Base-by-base conservation (phyloP, 2,329 filamentous ascomycete species). In the Penicillium expansum region DNA sequence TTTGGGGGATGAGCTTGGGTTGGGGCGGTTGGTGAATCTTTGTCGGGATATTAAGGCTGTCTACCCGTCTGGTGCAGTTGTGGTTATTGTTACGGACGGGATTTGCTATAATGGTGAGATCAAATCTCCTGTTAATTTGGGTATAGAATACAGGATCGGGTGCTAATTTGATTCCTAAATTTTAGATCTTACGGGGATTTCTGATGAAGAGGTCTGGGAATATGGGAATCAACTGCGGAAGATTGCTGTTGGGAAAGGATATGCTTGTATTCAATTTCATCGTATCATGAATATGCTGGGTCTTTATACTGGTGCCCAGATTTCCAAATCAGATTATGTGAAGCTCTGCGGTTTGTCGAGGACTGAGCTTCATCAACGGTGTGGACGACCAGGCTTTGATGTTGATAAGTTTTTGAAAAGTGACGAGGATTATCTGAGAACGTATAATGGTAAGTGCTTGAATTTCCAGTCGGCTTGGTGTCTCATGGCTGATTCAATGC, bases 221-320 rank as follows among this genome's bases (percentile, higher is more conserved):
- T 56, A 56, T 47, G 54, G 54, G 20, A 56, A 52, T 47, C 54
- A 35, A 56, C 41, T 56, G n/a, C 54, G 54, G 13, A 52, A 52
- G n/a, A 52, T 56, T 9, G 29, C 49, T 14, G 35, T 27, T 32
- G 48, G 42, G 9, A 56, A 47, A 20, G 48, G 54, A 52, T 56
- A 52, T 39, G 54, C 48, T 14, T 56, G 54, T 41, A 52, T 56
- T 14, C 54, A 42, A 16, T 56, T 56, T 33, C 33, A 52, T 24
- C 54, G 54, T 14, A 48, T 56, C 30, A 56, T 56, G 54, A 56
- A 56, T n/a, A 41, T 56, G 42, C 33, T 56, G 1, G 48, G 41
- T 11, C 42, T 56, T 14, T 52, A 56, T 37, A 27, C 29, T 35
- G 20, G 20, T 3, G 48, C 33, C 1, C 33, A 33, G 2, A 56